phyloP scores from a whole-genome alignment of 805 yeast genomes.

The Candida alai region DNA sequence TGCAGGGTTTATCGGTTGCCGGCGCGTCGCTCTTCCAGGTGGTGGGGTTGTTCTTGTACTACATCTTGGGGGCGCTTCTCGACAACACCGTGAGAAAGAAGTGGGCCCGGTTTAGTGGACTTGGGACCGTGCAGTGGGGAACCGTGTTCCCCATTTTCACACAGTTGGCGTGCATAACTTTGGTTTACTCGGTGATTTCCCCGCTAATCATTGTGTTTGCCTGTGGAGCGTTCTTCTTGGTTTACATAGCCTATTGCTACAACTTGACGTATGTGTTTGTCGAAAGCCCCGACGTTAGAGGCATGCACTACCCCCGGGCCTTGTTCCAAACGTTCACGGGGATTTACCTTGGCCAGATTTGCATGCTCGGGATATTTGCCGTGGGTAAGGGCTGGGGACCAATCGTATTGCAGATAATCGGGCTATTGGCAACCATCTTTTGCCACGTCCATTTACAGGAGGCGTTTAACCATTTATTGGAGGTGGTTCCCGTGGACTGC shows the following conservation, averaged over 20 bases:
- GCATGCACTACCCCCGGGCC: slow-evolving; percentile 83
- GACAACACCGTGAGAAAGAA: slow-evolving; percentile 69
- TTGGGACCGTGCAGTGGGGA: slow-evolving; percentile 64
- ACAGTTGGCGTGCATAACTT: slow-evolving; percentile 62
- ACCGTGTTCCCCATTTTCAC: slow-evolving; percentile 74
- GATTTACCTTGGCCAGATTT: slow-evolving; percentile 79
- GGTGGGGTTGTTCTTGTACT: slow-evolving; percentile 54
- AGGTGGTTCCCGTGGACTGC: slow-evolving; percentile 61
- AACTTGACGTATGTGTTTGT: slow-evolving; percentile 67
- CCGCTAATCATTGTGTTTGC: slow-evolving; percentile 81
- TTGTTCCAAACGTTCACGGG: slow-evolving; percentile 86
- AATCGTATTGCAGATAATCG: slow-evolving; percentile 66
- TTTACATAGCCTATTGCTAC: slow-evolving; percentile 77
- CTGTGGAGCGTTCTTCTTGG: slow-evolving; percentile 60
- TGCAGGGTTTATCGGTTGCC: slow-evolving; percentile 65
- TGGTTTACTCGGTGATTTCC: slow-evolving; percentile 69
- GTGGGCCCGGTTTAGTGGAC: slow-evolving; percentile 52
- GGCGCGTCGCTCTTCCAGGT: slow-evolving; percentile 66
- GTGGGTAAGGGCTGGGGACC: slow-evolving; percentile 98
- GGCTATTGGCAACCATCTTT: slow-evolving; percentile 62
- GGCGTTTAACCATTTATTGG: slow-evolving; percentile 63
- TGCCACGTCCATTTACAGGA: slow-evolving; percentile 58
- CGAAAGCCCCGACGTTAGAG: slow-evolving; percentile 72
- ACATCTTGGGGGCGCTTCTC: slow-evolving; percentile 50
- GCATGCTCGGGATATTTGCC: slow-evolving; percentile 79